Base-by-base conservation (phyloP, 2,329 filamentous ascomycete genomes). In the Verticillium alfalfae region DNA sequence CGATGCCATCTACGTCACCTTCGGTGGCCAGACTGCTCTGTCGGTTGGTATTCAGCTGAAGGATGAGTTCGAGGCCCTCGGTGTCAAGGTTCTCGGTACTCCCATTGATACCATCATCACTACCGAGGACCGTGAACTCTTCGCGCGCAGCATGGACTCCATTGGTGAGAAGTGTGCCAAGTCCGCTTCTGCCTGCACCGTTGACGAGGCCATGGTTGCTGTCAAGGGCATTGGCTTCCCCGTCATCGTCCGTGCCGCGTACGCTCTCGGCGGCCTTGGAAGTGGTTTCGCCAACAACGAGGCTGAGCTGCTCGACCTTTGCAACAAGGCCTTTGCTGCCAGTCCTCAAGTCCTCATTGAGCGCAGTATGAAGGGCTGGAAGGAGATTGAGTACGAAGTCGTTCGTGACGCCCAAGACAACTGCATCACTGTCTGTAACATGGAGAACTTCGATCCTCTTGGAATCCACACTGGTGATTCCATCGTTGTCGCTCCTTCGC, bases 361-460 rank as follows among this genome's bases (percentile, higher is more conserved):
- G 81, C 88, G 91, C 75, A 96, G 92, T 80, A 98, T 99, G 94
- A 98, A 98, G 81, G 95, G 95, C 63, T 99, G 95, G 95, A 99
- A 99, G 78, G 95, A 99, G 78, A 96, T 98, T 66, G 95, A 99
- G 76, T 99, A 98, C 73, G 95, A 99, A 76, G 95, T 98, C 65
- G 95, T 99, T 49, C 90, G 95, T 71, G 95, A 98, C 80, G 90
- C 88, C 62, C 88, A 92, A 69, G 93, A 99, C 80, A 98, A 98
- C 84, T 99, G 95, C 75, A 98, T 99, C 74, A 99, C 95, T 7
- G 95, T 99, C 65, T 99, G 95, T 77, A 99, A 99, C 81, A 98
- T 99, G 95, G 95, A 99, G 81, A 99, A 99, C 80, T 99, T 99
- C 71, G 95, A 99, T 75, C 95, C 95, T 61, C 88, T 99, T 1